These are phyloP conservation scores for Claviceps citrina DNA, from an alignment of 2,329 filamentous ascomycete species.

Conservation along the genomic window DNA sequence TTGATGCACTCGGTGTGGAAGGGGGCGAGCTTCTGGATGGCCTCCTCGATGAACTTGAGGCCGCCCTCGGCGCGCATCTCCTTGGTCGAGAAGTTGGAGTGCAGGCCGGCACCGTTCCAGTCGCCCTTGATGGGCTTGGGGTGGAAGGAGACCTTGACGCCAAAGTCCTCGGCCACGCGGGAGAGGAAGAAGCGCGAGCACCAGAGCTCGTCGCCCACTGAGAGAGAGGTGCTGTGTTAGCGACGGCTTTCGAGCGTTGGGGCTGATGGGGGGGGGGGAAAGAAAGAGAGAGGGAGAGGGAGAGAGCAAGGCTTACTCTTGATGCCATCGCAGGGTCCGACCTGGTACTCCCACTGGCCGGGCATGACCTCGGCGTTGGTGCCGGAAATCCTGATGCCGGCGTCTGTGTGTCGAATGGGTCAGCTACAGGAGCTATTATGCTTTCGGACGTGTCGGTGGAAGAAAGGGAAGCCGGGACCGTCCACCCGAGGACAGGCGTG, in stretches of 20 bases:
- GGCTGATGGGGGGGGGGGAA: not conserved
- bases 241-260: too few relatives aligned
- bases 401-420: conserved; percentile 25
- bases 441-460: too few relatives aligned
- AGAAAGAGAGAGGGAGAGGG: too few relatives aligned
- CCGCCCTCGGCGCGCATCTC: conserved; percentile 82
- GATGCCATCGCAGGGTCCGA: conserved; percentile 80
- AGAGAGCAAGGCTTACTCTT: too few relatives aligned
- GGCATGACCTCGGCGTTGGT: conserved; percentile 91
- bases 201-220: conserved; percentile 94
- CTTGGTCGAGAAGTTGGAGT: conserved; percentile 85
- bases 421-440: too few relatives aligned
- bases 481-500: too few relatives aligned
- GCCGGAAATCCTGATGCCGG: conserved; percentile 84
- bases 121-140: conserved; percentile 87
- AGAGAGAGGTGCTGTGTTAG: not conserved
- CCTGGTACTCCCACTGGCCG: conserved; percentile 95
- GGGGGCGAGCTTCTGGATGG: conserved; percentile 68
- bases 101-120: conserved; percentile 92
- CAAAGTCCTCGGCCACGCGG: conserved; percentile 91
- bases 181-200: conserved; percentile 65
- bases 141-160: conserved; percentile 84
- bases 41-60: conserved; percentile 85
- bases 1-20: conserved; percentile 75
- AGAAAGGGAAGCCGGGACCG: too few relatives aligned